Base-by-base conservation (phyloP, 73 alveolate genomes). In the Paramecium octaurelia region DNA sequence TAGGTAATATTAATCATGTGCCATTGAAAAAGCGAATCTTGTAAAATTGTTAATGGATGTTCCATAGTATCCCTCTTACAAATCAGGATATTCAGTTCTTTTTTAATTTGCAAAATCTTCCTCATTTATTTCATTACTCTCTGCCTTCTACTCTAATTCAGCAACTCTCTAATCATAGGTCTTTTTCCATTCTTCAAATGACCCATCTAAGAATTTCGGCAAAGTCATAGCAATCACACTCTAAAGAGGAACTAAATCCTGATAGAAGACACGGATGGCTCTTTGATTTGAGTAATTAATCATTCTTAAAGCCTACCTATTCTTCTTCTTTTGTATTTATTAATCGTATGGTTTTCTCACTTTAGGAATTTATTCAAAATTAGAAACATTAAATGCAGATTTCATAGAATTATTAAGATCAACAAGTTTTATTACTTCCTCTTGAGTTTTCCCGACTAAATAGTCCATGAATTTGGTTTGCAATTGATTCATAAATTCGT, bases 381-480 rank as follows among this genome's bases (percentile, higher is more conserved):
- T 64, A 6, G 20, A 3, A 12, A 64, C 46, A 7, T 86, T 58
- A 60, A 92, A 68, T 3, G 73, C 90, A n/a, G 50, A 38, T 16
- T 69, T 40, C 85, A 83, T 86, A 14, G 42, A 16, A 6, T 42
- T 35, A 12, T 23, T 58, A 3, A 94, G 34, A 57, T 89, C 77
- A 16, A 70, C 64, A 31, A 91, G 68, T 83, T 92, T 95, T 10
- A 34, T n/a, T 34, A 96, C 69, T 54, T 94, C 95, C 38, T 86
- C 93, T 24, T 86, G 94, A 48, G 97, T 86, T 71, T 87, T 87
- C 20, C 93, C 87, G 29, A 94, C 93, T 31, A 97, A 64, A 95
- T 94, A 95, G 20, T 96, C 98, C 90, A 94, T 94, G 87, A 94
- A 97, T 64, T 93, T 64, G 6, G 95, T 89, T 60, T 97, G 58